These are phyloP conservation scores for Hibiscus trionum DNA, from an alignment of 345 rosid species.

Conservation along the genomic window DNA sequence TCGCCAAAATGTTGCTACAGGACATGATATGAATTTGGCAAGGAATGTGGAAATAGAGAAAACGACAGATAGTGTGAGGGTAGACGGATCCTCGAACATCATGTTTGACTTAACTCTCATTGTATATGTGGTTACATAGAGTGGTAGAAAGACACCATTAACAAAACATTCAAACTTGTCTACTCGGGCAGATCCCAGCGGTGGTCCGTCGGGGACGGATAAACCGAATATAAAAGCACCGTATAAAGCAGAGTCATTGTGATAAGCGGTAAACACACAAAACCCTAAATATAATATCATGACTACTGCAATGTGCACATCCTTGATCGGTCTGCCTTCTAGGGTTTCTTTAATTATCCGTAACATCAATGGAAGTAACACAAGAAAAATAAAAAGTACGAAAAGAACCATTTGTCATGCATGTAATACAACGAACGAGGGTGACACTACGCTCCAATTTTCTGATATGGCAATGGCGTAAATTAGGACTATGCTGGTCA, in stretches of 20 bases:
- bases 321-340: slow-evolving; percentile 28
- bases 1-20: slow-evolving; percentile 28
- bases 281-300: slow-evolving; percentile 22
- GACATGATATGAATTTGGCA: slow-evolving; percentile 22
- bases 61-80: background rate
- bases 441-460: too few relatives aligned
- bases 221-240: slow-evolving; percentile 39
- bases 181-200: slow-evolving; percentile 34
- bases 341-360: slow-evolving; percentile 23
- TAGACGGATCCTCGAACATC: background rate
- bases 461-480: too few relatives aligned
- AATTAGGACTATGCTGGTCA: too few relatives aligned
- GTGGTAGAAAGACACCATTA: slow-evolving; percentile 21
- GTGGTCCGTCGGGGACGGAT: slow-evolving; percentile 43
- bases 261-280: slow-evolving; percentile 15
- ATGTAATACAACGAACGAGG: too few relatives aligned
- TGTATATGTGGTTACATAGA: slow-evolving; percentile 17
- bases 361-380: slow-evolving; percentile 27
- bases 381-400: too few relatives aligned
- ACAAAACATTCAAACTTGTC: slow-evolving; percentile 36
- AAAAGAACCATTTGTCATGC: too few relatives aligned
- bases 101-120: slow-evolving; percentile 8
- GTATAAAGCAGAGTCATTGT: slow-evolving; percentile 20
- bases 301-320: slow-evolving; percentile 15
- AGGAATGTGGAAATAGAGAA: slow-evolving; percentile 10